Conservation (phyloP, 2,329 filamentous ascomycete genomes). For the Ascochyta fabae region DNA sequence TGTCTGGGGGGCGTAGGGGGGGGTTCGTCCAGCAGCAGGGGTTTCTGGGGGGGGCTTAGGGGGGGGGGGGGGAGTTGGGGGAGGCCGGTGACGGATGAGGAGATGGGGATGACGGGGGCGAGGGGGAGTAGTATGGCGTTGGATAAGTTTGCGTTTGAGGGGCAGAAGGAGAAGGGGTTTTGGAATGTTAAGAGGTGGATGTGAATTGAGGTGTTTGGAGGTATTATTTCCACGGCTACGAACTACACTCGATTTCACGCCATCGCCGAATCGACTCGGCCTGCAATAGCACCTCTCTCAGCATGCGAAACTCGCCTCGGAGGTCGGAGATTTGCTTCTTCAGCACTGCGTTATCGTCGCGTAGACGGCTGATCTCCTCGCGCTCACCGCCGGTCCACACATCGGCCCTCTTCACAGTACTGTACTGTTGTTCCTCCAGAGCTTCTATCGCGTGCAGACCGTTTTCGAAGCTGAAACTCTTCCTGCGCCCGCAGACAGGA, state of each 20-base stretch:
- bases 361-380: conserved; percentile 7
- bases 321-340: conserved; percentile 24
- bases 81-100: neutral
- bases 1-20: too few species aligned
- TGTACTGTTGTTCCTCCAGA: neutral
- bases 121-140: conserved; percentile 12
- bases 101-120: conserved; percentile 12
- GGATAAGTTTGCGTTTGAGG: conserved; percentile 4
- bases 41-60: too few species aligned
- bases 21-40: too few species aligned
- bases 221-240: neutral
- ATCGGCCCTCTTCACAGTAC: neutral
- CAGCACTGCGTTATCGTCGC: conserved; percentile 19
- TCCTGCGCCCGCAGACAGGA: neutral
- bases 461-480: conserved; percentile 4
- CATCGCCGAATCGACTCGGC: conserved; percentile 6
- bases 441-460: neutral
- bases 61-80: conserved; percentile 2
- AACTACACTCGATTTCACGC: neutral
- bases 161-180: neutral
- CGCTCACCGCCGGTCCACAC: neutral
- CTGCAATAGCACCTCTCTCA: conserved; percentile 24
- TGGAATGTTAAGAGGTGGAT: conserved; percentile 10
- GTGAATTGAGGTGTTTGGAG: neutral
- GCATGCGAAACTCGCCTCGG: conserved; percentile 23